These are phyloP conservation scores for Ascomycota sp. DNA, from an alignment of 2,329 filamentous ascomycete genomes.

Conservation along the genomic window DNA sequence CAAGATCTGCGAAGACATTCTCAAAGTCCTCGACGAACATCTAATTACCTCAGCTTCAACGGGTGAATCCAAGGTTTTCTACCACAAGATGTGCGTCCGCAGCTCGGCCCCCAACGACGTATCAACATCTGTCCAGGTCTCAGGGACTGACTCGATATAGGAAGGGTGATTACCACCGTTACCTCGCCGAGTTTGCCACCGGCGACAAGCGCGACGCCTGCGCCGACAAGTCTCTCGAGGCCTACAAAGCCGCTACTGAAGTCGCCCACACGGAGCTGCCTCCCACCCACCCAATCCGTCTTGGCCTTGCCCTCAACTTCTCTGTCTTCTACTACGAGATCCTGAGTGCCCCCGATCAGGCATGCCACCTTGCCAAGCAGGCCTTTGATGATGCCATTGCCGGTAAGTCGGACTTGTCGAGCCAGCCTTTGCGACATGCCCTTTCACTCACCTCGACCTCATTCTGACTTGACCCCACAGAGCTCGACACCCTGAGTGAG, in stretches of 20 bases:
- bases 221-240: constrained; percentile 84
- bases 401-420: constrained; percentile 16
- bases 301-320: constrained; percentile 96
- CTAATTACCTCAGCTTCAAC: constrained; percentile 85
- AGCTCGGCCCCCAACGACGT: too few species aligned
- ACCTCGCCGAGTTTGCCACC: constrained; percentile 89
- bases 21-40: constrained; percentile 83
- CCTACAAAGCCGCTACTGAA: constrained; percentile 92
- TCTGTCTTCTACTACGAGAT: constrained; percentile 99
- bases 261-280: constrained; percentile 95
- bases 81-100: constrained; percentile 94
- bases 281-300: constrained; percentile 92
- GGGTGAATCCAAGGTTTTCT: constrained; percentile 98
- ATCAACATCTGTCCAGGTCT: too few species aligned
- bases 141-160: constrained; percentile 26
- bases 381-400: constrained; percentile 97
- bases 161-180: constrained; percentile 99
- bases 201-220: constrained; percentile 90
- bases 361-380: constrained; percentile 97
- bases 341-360: constrained; percentile 92
- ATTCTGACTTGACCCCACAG: constrained; percentile 19
- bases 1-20: constrained; percentile 95
- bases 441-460: not conserved
- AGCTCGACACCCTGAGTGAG: constrained; percentile 91
- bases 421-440: not conserved